Evolutionary conservation across 345 rosid genomes (phyloP), one percentile per base, ranked within the genome.

Genomic region (Stellera chamaejasme): DNA sequence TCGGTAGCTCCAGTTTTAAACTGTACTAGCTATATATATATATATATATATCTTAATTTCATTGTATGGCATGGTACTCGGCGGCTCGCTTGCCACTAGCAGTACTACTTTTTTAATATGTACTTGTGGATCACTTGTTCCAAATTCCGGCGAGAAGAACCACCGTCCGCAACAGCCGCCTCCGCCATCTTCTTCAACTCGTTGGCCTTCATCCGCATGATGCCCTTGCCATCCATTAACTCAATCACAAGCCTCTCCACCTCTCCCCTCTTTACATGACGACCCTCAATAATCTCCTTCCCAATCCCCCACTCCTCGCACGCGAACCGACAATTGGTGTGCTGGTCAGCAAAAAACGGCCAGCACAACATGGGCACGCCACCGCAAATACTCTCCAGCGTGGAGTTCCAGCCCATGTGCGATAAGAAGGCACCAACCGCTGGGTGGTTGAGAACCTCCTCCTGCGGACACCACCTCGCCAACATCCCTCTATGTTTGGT

Each of bases 331-430:
- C 60, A 39, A 48, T 63, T 54, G 1, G 43, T 45, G 2, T 62
- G 66, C 19, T 62, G 66, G 10, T 63, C 66, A 0, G 60, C 54
- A 12, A 36, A 63, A 14, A 63, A 54, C 27, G 66, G 60, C 66
- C 66, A 63, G 11, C 60, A 55, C 54, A 55, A 11, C 60, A 63
- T 47, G 6, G 66, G 54, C n/a, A 63, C 62, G 45, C 66, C 60
- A 3, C 48, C 32, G 13, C 52, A 27, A 3, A 53, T 10, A 23
- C 66, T 62, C 13, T 53, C 59, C 7, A 53, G 6, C 4, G 54
- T 63, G 1, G 66, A 63, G 13, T 63, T 63, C 66, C 60, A 63
- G 10, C 66, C 54, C 8, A n/a, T 54, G 27, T 63, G 66, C 10
- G 41, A 45, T 19, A 63, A 63, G 47, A 63, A 63, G 4, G 45